Percentiles rank a stretch among this genome's conserved stretches.
These are phyloP conservation scores for Scedosporium dehoogii DNA, from an alignment of 2,329 filamentous ascomycete genomes.

Conservation along the genomic window DNA sequence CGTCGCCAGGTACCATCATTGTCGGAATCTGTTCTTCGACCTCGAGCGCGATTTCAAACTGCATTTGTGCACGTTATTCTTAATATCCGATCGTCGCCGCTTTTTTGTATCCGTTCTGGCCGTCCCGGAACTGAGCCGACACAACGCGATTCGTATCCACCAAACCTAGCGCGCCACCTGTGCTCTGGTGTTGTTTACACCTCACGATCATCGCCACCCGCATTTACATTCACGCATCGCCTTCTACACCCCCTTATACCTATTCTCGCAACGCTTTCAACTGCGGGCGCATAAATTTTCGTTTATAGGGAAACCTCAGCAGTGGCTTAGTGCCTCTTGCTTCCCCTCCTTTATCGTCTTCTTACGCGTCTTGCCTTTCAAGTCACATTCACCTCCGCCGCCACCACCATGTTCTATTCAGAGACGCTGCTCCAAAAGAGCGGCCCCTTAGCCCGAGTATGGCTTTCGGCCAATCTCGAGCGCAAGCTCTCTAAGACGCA, in stretches of 20 bases:
- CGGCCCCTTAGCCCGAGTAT: slow-evolving; percentile 92
- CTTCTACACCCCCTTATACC: background rate
- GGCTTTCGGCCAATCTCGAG: slow-evolving; percentile 96
- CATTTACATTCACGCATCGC: slow-evolving; percentile 3
- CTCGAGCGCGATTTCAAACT: background rate
- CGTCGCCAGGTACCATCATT: background rate
- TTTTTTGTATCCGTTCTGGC: background rate
- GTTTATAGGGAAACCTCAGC: background rate
- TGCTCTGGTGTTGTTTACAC: slow-evolving; percentile 6
- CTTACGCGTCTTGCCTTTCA: background rate
- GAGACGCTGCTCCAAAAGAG: slow-evolving; percentile 94
- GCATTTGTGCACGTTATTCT: background rate
- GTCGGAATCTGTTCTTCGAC: background rate
- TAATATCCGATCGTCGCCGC: background rate
- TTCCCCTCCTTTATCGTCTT: background rate
- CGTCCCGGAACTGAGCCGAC: background rate
- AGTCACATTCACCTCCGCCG: slow-evolving; percentile 4
- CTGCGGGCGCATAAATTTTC: background rate
- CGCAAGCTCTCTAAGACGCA: slow-evolving; percentile 97
- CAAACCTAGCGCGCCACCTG: slow-evolving; percentile 1
- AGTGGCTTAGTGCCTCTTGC: slow-evolving; percentile 7
- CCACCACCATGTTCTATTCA: slow-evolving; percentile 82
- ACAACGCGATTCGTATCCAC: slow-evolving; percentile 3
- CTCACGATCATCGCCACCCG: background rate
- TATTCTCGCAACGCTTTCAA: background rate